Evolutionary conservation across 179 eudicot genomes (phyloP), one percentile per base, ranked within the genome.

Genomic region (Beta lomatogona): DNA sequence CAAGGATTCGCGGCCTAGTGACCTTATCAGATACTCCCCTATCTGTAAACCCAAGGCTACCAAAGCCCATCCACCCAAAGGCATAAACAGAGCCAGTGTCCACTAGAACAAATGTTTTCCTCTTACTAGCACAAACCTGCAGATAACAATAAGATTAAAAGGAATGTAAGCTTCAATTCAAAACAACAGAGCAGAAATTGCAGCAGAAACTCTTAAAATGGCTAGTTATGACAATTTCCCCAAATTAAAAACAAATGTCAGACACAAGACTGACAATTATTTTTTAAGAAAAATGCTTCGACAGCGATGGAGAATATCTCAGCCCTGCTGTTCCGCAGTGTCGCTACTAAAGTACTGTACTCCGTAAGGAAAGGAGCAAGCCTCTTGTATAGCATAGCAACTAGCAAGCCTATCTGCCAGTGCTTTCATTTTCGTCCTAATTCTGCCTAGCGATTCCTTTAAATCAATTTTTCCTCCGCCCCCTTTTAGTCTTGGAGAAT

Each of bases 31-130:
- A 94, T 9, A 80, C 88, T 55, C 92, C 94, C 80, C 90, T 87
- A 86, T 93, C 95, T 12, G 93, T 91, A 79, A 96, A 92, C 61
- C 99, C 98, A 4, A 96, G 93, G 86, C 99, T 94, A n/a, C 98
- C 98, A 77, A 93, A 96, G 28, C 89, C 98, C 97, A 94, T 94
- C 97, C 97, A 93, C 22, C 98, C 99, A 77, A 94, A 96, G 48
- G 92, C 99, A 73, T 89, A 92, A 53, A 94, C 88, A 13, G 88
- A 85, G 55, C 99, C 99, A 41, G 86, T 86, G 77, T 96, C 98
- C 50, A 82, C 85, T 73, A 96, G 85, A 64, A 96, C 98, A 80
- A 94, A 96, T 3, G 95, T 92, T 86, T 96, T 96, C 88, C 98
- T 89, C 91, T 91, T 96, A 64, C 98, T 91, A 58, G 99, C 99